Base-by-base conservation (phyloP, 2,329 filamentous ascomycete genomes). In the Diaporthe citrichinensis region DNA sequence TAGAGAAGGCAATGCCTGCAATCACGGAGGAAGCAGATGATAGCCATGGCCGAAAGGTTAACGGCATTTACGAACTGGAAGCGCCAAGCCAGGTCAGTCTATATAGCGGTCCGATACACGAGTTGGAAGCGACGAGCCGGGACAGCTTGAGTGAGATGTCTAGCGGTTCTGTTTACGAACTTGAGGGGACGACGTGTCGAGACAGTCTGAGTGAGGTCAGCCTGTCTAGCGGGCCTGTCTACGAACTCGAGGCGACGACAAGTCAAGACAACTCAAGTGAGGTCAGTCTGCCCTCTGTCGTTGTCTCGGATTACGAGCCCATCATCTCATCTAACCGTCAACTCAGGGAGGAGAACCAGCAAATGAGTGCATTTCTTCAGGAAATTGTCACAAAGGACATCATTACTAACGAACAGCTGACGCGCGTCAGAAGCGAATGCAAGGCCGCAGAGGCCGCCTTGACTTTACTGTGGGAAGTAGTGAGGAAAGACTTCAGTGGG, bases 381-480 rank as follows among this genome's bases (percentile, higher is more conserved):
- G 72, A 73, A 9, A 53, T 65, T 3, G 34, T 73, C 3, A 73
- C 73, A 28, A 51, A 58, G 39, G 46, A 41, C 1, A 39, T 75
- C 15, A 41, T 75, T 8, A 44, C 17, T 17, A 44, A 58, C 15
- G 61, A 72, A 2, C 44, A 75, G 41, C 73, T 75, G 14, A 36
- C 69, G 41, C 68, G 58, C 14, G n/a, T 25, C 17, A 62, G 59
- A 20, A 41, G 36, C 9, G 39, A 69, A 14, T 17, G 39, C 41
- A 25, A 36, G 17, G 69, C 31, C 8, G 25, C 68, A 36, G 46
- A 65, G 5, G 55, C 28, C 14, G 58, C 69, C 14, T 15, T 75
- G 10, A 61, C 46, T 14, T 9, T 39, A 4, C 61, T 75, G 6
- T 75, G 75, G 75, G 34, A 65, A 12, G 6, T 75, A 15, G 73